phyloP scores from a whole-genome alignment of 83 land plant species.

The Diphasiastrum complanatum region DNA sequence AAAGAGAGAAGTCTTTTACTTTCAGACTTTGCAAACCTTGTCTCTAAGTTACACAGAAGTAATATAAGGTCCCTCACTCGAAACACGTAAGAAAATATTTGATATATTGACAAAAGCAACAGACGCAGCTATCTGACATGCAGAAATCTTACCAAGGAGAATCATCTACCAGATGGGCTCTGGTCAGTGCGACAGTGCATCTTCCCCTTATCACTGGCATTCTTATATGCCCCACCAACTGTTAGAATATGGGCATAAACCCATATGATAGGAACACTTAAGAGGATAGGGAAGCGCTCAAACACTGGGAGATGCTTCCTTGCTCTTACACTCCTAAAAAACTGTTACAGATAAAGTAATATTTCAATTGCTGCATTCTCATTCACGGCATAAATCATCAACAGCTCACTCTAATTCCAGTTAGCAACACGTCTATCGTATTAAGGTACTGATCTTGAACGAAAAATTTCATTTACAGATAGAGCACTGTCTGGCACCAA shows the following conservation, averaged over 20 bases:
- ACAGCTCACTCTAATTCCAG: too few relatives aligned
- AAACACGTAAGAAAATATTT: too few relatives aligned
- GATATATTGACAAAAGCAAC: too few relatives aligned
- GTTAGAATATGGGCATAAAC: conserved; percentile 49
- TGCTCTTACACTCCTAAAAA: conserved; percentile 25
- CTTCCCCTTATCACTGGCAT: conserved; percentile 33
- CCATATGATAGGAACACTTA: conserved; percentile 53
- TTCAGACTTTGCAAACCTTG: too few relatives aligned
- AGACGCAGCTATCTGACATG: too few relatives aligned
- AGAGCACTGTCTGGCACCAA: conserved; percentile 13
- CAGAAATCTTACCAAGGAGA: conserved; percentile 71
- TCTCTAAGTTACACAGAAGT: too few relatives aligned
- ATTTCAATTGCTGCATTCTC: background rate
- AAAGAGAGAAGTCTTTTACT: too few relatives aligned
- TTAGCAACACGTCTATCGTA: background rate
- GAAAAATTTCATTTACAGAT: background rate
- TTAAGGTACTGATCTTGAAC: too few relatives aligned
- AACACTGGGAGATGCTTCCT: conserved; percentile 45
- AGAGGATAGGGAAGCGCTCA: conserved; percentile 57
- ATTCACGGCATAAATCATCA: background rate
- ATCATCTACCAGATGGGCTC: conserved; percentile 56
- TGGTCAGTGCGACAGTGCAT: conserved; percentile 61
- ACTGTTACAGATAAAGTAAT: background rate
- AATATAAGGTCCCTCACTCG: too few relatives aligned
- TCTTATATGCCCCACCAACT: conserved; percentile 55